Evolutionary conservation across 805 yeast genomes (phyloP), one percentile per base, ranked within the genome.

Genomic region (Wickerhamiella spandovensis): DNA sequence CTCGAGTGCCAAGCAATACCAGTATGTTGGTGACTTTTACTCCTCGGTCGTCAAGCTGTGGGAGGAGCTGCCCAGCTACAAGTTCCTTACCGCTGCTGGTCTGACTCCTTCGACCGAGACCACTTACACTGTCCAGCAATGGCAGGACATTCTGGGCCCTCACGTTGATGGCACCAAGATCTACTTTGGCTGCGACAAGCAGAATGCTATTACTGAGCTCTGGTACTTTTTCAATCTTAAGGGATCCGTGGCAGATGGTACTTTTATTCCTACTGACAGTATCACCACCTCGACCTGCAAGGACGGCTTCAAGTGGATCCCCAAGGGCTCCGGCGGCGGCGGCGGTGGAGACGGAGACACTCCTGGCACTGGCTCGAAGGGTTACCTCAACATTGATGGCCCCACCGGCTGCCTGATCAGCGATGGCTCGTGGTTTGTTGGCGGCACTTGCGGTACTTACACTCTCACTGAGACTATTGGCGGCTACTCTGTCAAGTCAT

Each of bases 401-500:
- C 75, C 80, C 51, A 55, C 65, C 4, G 95, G 95, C 9, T 86
- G 95, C 66, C 68, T 90, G 52, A 90, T 89, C 60, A 77, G 84
- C 53, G 84, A 78, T 60, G 98, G 98, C 3, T 75, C 78, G 56
- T 89, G 95, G 92, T 85, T 82, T 67, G 62, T 74, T 4, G 63
- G 68, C 41, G 96, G 96, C 1, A 78, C 92, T 0, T 90, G 97
- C 65, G 97, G 96, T 4, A 78, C 82, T 5, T 89, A 73, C 67
- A 72, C 72, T 23, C 58, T 84, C 23, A 60, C 65, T 30, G 73
- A 78, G 49, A 77, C 82, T 30, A 78, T 78, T 64, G 92, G 92
- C 2, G 92, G 92, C n/a, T 75, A 77, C 58, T 75, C 78, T 51
- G 61, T 89, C 44, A 72, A 72, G 53, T 75, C 92, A 1, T 77